These are phyloP conservation scores for Ophiocordyceps camponoti-leonardi DNA, from an alignment of 2,329 filamentous ascomycete genomes.

Conservation along the genomic window DNA sequence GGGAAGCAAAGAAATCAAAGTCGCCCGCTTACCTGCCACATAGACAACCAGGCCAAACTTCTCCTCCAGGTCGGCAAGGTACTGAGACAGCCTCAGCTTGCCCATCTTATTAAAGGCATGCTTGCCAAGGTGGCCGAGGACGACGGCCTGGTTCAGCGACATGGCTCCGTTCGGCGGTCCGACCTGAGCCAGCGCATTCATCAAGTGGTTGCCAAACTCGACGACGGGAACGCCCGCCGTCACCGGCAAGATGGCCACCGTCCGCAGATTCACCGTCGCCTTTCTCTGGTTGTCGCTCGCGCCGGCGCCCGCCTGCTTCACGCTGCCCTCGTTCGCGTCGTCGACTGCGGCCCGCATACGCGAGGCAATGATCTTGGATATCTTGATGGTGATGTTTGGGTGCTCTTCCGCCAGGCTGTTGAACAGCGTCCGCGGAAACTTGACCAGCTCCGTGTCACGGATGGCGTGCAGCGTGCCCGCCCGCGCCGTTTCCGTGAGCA, in stretches of 20 bases:
- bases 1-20: not conserved
- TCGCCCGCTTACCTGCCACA: constrained; percentile 48
- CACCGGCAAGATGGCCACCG: constrained; percentile 81
- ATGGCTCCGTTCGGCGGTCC: constrained; percentile 81
- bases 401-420: constrained; percentile 96
- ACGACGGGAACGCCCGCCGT: constrained; percentile 84
- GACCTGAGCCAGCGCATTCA: constrained; percentile 78
- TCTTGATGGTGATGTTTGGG: constrained; percentile 95
- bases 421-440: constrained; percentile 88
- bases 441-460: constrained; percentile 87
- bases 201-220: constrained; percentile 79
- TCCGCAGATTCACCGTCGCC: constrained; percentile 81
- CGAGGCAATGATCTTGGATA: constrained; percentile 94
- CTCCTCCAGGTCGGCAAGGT: constrained; percentile 90
- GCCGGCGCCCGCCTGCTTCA: constrained; percentile 46
- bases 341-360: constrained; percentile 84
- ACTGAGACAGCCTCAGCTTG: constrained; percentile 87
- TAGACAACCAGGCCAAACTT: constrained; percentile 94
- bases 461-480: constrained; percentile 89
- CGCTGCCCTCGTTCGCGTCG: constrained; percentile 51
- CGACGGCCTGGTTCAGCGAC: constrained; percentile 81
- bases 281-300: constrained; percentile 39
- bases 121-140: constrained; percentile 84
- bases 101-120: constrained; percentile 97
- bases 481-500: constrained; percentile 85